Percentiles rank a stretch among this genome's conserved stretches.
These are phyloP conservation scores for Hymenoscyphus scutula DNA, from an alignment of 2,329 filamentous ascomycete species.

Conservation along the genomic window DNA sequence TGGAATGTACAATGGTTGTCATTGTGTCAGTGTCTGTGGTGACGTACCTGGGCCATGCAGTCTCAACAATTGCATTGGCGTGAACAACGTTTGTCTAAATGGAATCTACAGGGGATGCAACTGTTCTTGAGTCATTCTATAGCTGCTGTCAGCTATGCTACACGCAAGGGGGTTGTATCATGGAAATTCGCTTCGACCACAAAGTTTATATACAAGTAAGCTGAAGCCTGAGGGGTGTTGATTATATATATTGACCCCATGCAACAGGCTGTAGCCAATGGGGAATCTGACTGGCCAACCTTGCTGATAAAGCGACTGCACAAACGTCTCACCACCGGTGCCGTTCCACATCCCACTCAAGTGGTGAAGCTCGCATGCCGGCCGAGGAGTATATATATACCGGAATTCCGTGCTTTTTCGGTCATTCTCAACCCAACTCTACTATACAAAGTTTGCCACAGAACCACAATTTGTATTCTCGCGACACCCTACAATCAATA, in stretches of 20 bases:
- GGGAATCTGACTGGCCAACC: not conserved
- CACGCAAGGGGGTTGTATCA: not conserved
- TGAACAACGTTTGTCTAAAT: not conserved
- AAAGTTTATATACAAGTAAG: not conserved
- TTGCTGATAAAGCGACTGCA: slow-evolving; percentile 1
- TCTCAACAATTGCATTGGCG: not conserved
- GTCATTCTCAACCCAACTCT: not conserved
- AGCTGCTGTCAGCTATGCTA: not conserved
- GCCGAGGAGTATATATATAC: not conserved
- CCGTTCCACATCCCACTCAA: not conserved
- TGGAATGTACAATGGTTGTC: not conserved
- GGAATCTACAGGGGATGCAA: not conserved
- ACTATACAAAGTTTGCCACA: not conserved
- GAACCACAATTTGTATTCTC: not conserved
- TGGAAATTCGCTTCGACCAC: not conserved
- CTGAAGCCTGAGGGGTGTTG: not conserved
- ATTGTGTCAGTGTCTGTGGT: not conserved
- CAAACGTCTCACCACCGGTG: not conserved
- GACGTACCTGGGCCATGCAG: not conserved
- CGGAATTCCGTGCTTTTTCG: not conserved
- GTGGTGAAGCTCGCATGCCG: not conserved
- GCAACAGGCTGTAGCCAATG: not conserved
- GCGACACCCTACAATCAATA: not conserved
- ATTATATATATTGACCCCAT: not conserved
- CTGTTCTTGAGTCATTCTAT: not conserved